These are phyloP conservation scores for Solanum acaule DNA, from an alignment of 257 asterid species.

Conservation along the genomic window DNA sequence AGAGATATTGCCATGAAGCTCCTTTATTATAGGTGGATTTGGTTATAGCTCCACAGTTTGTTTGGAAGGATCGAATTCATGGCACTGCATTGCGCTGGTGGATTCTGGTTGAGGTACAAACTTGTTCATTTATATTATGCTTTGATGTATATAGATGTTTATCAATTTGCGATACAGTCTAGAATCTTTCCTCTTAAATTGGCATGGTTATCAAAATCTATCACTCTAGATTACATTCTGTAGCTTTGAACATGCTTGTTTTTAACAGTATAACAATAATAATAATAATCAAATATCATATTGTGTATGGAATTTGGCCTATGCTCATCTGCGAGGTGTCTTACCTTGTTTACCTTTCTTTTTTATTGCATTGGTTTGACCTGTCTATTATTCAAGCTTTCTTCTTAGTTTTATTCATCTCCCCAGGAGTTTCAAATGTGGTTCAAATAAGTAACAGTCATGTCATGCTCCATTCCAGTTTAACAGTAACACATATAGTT, in stretches of 20 bases:
- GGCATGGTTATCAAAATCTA: background rate
- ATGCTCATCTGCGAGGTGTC: background rate
- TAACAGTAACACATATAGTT: background rate
- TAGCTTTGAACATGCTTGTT: background rate
- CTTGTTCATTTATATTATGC: background rate
- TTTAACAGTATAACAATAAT: background rate
- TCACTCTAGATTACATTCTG: background rate
- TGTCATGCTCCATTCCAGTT: background rate
- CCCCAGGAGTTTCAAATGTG: background rate
- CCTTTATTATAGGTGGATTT: slow-evolving; percentile 60
- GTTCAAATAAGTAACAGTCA: background rate
- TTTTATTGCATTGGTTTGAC: background rate
- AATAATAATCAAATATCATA: background rate
- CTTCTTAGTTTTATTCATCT: background rate
- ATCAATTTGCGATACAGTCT: background rate
- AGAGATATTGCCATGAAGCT: background rate
- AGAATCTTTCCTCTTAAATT: background rate
- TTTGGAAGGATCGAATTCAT: slow-evolving; percentile 96
- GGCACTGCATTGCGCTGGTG: slow-evolving; percentile 95
- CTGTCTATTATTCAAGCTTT: background rate
- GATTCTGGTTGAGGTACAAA: slow-evolving; percentile 84
- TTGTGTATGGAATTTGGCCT: background rate
- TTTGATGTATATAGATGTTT: background rate
- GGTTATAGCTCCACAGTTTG: slow-evolving; percentile 69
- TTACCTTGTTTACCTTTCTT: background rate